Evolutionary conservation across 2,329 filamentous ascomycete species (phyloP), one percentile per base, ranked within the genome.

Genomic region (Aspergillus fumigatiaffinis): DNA sequence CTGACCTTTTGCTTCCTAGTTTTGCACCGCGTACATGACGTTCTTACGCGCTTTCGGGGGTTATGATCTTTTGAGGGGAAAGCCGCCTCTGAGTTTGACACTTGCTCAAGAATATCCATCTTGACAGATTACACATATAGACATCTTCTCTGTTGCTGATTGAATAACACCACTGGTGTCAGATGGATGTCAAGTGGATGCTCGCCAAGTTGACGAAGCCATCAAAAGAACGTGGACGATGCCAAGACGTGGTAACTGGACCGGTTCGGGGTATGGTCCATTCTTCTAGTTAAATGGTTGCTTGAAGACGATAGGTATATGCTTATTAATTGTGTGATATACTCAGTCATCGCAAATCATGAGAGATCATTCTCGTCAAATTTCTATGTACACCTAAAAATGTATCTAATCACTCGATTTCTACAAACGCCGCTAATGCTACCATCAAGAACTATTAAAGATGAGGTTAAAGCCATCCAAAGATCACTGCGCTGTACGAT

Each of bases 11-110:
- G 77, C 59, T 79, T 79, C 52, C 77, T 69, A 21, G 67, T 74
- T 62, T 79, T 79, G 67, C 77, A 79, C 58, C 77, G 73, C 44
- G 76, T 77, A 55, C 77, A 79, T 8, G 77, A 76, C 1, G 77
- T 79, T 35, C 77, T 70, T 20, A 73, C 76, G 53, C 77, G 73
- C 62, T 79, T 79, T 23, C 76, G 72, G n/a, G 75, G 75, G 58
- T 79, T 78, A 53, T 71, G 60, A 48, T 73, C 69, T 57, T 61
- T 64, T 5, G 66, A 64, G 17, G 59, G 58, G n/a, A 67, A 67
- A 54, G 64, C 59, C 21, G 2, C 12, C 12, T 35, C 32, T 14
- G 32, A 35, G 32, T 17, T 35, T 17, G 32, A 17, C 2, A 52
- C 50, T 52, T 62, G 59, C 28, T 59, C 63, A 47, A 59, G 57